These are phyloP conservation scores for Colletotrichum tamarilloi DNA, from an alignment of 2,329 filamentous ascomycete genomes.

Conservation along the genomic window DNA sequence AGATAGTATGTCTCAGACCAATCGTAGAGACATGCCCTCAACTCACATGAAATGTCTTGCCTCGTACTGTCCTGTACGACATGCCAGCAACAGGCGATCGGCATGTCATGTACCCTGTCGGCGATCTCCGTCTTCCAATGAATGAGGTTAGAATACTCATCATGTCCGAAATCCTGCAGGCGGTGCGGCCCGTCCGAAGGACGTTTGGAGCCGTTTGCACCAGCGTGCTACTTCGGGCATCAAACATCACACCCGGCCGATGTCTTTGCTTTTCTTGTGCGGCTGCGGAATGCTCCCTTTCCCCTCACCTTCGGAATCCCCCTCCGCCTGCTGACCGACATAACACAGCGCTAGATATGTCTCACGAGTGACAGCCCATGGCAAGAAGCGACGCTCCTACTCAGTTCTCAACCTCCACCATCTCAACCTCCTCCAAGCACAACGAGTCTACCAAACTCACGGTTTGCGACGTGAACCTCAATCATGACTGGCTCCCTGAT, in stretches of 20 bases:
- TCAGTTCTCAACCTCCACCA: neutral
- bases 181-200: conserved; percentile 16
- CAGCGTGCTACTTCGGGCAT: neutral
- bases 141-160: neutral
- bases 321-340: neutral
- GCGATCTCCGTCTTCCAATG: neutral
- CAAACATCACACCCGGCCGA: neutral
- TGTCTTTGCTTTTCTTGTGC: neutral
- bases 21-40: neutral
- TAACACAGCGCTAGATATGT: neutral
- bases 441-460: neutral
- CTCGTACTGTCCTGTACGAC: neutral
- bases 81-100: neutral
- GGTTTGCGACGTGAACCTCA: neutral
- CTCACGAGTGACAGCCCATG: neutral
- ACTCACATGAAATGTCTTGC: conserved; percentile 18
- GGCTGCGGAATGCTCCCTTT: neutral
- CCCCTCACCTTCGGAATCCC: neutral
- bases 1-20: conserved; percentile 3
- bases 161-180: neutral
- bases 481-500: neutral
- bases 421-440: neutral
- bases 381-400: neutral
- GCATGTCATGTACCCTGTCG: neutral
- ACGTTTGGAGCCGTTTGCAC: neutral